These are phyloP conservation scores for Fusarium secorum DNA, from an alignment of 2,329 filamentous ascomycete species.

Conservation along the genomic window DNA sequence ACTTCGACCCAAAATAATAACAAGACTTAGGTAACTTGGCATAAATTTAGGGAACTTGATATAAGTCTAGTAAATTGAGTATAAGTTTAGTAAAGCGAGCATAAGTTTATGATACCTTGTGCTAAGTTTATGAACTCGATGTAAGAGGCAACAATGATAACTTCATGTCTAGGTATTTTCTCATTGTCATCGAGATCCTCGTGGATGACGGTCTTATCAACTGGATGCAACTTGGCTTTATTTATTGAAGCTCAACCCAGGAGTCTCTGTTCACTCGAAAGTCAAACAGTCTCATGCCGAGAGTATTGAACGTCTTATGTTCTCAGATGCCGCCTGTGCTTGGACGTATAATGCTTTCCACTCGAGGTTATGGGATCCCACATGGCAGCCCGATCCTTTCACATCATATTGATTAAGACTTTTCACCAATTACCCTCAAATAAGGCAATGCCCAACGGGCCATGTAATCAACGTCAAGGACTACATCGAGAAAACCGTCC, in stretches of 20 bases:
- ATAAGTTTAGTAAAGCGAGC: neutral
- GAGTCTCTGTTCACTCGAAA: neutral
- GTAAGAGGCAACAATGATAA: fast-evolving
- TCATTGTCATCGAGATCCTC: neutral
- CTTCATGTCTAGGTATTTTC: fast-evolving
- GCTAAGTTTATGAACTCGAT: neutral
- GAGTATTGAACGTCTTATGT: neutral
- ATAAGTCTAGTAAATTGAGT: fast-evolving
- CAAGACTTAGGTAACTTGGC: neutral
- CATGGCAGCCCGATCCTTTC: neutral
- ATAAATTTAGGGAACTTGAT: fast-evolving
- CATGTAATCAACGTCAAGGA: neutral
- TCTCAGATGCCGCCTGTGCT: neutral
- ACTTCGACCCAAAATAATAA: fast-evolving
- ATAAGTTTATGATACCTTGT: neutral
- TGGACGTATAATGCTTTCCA: neutral
- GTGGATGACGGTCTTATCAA: too few relatives aligned
- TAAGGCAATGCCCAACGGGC: neutral
- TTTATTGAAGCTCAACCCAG: neutral
- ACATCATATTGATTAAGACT: neutral
- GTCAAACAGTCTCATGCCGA: neutral
- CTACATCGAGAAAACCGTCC: too few relatives aligned
- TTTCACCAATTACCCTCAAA: neutral
- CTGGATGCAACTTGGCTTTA: neutral
- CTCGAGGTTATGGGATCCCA: neutral